phyloP scores from a whole-genome alignment of 2,329 filamentous ascomycete genomes.

The Alternaria ethzedia region DNA sequence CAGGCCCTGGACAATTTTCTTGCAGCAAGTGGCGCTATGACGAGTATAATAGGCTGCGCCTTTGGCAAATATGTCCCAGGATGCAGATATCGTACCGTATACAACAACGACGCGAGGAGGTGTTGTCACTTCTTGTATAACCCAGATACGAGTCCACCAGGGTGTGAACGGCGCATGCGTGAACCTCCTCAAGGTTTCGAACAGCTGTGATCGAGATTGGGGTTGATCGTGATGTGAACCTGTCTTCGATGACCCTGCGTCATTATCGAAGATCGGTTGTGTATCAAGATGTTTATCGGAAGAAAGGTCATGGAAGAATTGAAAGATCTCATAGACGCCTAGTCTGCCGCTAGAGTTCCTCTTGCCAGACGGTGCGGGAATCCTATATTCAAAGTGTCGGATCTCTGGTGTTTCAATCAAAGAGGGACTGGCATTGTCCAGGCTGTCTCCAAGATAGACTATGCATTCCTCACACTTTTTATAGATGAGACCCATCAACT shows the following conservation, averaged over 20 bases:
- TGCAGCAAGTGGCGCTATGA: neutral
- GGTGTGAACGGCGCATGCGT: slow-evolving; percentile 21
- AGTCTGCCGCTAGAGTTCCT: neutral
- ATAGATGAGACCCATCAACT: slow-evolving; percentile 26
- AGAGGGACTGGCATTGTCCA: neutral
- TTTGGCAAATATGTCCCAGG: neutral
- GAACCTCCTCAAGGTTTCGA: slow-evolving; percentile 15
- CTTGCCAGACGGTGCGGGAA: neutral
- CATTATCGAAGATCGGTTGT: neutral
- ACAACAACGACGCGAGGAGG: slow-evolving; percentile 9
- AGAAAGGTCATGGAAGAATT: neutral
- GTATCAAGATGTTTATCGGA: neutral
- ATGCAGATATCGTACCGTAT: neutral
- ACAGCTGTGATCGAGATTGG: neutral
- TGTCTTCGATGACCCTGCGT: neutral
- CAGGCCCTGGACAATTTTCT: accelerated
- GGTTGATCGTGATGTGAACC: neutral
- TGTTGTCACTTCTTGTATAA: slow-evolving; percentile 20
- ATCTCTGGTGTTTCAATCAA: neutral
- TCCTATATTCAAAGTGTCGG: neutral
- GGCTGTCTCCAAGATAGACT: slow-evolving; percentile 18
- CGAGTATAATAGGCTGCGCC: neutral
- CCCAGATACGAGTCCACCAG: slow-evolving; percentile 27
- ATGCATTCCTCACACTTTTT: slow-evolving; percentile 7
- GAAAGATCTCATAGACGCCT: neutral